Conservation (phyloP, 2,329 filamentous ascomycete species). For the Penicillium rolfsii region DNA sequence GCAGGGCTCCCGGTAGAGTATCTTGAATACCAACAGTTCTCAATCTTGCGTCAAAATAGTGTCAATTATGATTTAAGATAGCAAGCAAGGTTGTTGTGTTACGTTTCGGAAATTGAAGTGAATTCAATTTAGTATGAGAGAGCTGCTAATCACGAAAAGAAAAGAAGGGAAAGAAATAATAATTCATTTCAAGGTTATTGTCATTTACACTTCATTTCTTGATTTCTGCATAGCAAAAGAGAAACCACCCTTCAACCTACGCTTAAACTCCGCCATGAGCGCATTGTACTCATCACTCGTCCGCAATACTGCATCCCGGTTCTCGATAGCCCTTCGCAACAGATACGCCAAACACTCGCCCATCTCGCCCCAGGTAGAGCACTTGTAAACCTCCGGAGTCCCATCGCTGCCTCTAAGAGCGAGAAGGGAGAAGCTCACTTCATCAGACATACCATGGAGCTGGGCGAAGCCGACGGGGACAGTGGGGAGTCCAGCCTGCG, state of each 20-base stretch:
- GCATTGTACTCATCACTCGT: conserved; percentile 51
- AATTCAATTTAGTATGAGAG: background rate
- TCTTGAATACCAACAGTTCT: background rate
- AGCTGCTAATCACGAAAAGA: too few relatives aligned
- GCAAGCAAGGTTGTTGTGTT: background rate
- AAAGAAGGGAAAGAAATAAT: background rate
- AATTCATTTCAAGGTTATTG: conserved; percentile 4
- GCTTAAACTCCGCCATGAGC: conserved; percentile 30
- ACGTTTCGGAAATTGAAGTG: background rate
- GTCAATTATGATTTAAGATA: background rate
- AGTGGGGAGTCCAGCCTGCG: conserved; percentile 43
- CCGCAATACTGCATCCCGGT: conserved; percentile 60
- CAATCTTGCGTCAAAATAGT: background rate
- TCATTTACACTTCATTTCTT: conserved; percentile 4
- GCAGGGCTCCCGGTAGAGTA: conserved; percentile 15
- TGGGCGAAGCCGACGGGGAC: conserved; percentile 60
- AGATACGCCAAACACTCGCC: conserved; percentile 80
- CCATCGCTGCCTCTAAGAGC: conserved; percentile 42
- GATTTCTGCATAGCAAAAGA: conserved; percentile 15
- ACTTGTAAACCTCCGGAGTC: conserved; percentile 57
- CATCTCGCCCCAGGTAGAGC: conserved; percentile 60
- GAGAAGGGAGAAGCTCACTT: conserved; percentile 60
- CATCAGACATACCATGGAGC: conserved; percentile 64
- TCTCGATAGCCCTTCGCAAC: conserved; percentile 61
- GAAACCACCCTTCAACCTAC: conserved; percentile 19